Evolutionary conservation across 306 rosid species (phyloP), one percentile per base, ranked within the genome.

Genomic region (Dalbergia oliveri): DNA sequence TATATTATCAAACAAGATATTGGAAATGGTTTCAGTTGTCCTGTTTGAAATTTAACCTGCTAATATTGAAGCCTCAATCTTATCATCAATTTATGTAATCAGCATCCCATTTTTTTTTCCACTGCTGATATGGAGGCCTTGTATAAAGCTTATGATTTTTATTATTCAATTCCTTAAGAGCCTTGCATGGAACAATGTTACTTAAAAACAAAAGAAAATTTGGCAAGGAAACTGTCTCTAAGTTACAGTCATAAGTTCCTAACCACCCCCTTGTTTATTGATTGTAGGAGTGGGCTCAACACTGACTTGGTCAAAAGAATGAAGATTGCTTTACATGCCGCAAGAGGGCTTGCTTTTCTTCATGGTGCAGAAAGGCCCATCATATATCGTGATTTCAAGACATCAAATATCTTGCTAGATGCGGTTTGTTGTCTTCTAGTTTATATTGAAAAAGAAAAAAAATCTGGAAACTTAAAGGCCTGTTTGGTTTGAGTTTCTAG

Each of bases 301-400:
- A 11, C 88, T 91, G 69, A 93, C 89, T 47, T 95, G 99, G 99
- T 85, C 98, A 65, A 93, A 86, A 87, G 99, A 90, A 90, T 93
- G 96, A 95, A 95, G 92, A 95, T 95, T 80, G 97, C 99, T 67
- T 87, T 93, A 65, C 90, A 93, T 85, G 94, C 94, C 60, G 99
- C 99, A 66, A 93, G 83, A 75, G 99, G 99, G 78, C 99, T 95
- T 77, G 99, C 99, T 84, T 95, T 93, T 89, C 99, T 95, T 83
- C 99, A 95, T 81, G 96, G 92, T 53, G 94, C 97, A 44, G 97
- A 93, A 83, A 88, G 97, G 68, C 92, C 98, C 34, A 92, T 88
- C 79, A 95, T 93, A 83, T 95, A 95, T 85, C 99, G 99, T 13
- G 99, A 95, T 88, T 95, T 95, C 89, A 95, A 95, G 96, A 88